phyloP scores from a whole-genome alignment of 805 yeast genomes.

The Scheffersomyces coipomensis region DNA sequence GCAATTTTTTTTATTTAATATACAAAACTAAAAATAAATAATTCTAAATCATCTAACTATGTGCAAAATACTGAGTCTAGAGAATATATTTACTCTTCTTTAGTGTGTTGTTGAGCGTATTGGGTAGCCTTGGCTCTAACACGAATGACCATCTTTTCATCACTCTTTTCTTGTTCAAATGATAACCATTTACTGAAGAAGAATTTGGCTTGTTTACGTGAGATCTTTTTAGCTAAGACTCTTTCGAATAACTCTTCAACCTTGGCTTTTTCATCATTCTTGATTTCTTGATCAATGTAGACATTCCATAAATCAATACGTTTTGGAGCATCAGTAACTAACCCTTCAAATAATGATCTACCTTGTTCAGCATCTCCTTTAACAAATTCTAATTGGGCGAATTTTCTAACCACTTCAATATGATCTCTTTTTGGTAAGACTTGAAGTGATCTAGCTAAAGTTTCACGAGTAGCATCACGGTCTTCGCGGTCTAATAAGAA shows the following conservation, averaged over 20 bases:
- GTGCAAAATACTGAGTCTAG: background rate
- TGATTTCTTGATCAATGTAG: slow-evolving; percentile 90
- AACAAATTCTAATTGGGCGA: slow-evolving; percentile 82
- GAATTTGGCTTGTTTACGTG: slow-evolving; percentile 89
- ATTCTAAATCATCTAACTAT: background rate
- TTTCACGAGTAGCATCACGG: slow-evolving; percentile 62
- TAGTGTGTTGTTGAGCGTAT: slow-evolving; percentile 45
- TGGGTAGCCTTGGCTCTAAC: slow-evolving; percentile 91
- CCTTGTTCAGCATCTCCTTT: slow-evolving; percentile 95
- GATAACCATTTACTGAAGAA: slow-evolving; percentile 91
- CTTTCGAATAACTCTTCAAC: slow-evolving; percentile 83
- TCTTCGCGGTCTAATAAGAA: slow-evolving; percentile 62
- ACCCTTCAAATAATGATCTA: slow-evolving; percentile 90
- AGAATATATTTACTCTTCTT: slow-evolving; percentile 4
- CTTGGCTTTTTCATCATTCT: slow-evolving; percentile 60
- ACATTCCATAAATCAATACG: slow-evolving; percentile 94
- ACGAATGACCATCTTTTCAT: slow-evolving; percentile 69
- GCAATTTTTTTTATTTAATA: background rate
- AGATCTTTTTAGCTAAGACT: slow-evolving; percentile 62
- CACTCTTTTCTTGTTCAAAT: slow-evolving; percentile 69
- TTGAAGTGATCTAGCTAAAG: slow-evolving; percentile 73
- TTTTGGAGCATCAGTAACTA: slow-evolving; percentile 85
- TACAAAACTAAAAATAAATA: background rate
- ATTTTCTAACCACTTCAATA: slow-evolving; percentile 78
- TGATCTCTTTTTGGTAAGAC: slow-evolving; percentile 70